These are phyloP conservation scores for Venturia nashicola DNA, from an alignment of 2,329 filamentous ascomycete genomes.

Conservation along the genomic window DNA sequence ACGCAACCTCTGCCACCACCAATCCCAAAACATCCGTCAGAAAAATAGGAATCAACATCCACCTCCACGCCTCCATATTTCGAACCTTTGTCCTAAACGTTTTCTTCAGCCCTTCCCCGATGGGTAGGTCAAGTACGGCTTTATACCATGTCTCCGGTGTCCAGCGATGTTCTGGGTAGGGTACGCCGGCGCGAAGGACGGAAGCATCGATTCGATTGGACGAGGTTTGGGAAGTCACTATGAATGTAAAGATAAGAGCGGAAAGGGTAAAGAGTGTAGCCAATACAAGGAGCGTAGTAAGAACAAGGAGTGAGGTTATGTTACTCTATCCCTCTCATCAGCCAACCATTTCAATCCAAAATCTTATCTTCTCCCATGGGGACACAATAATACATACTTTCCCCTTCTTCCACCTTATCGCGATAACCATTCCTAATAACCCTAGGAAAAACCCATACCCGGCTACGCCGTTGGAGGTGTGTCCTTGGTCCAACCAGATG, in stretches of 20 bases:
- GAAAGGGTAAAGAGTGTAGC: constrained; percentile 20
- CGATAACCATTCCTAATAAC: constrained; percentile 19
- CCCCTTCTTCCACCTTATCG: constrained; percentile 16
- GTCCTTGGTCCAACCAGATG: constrained; percentile 20
- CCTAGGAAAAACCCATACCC: constrained; percentile 22
- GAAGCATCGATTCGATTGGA: constrained; percentile 14
- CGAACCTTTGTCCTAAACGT: constrained; percentile 16
- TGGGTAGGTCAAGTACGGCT: constrained; percentile 19
- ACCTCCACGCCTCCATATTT: constrained; percentile 22
- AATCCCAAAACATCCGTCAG: constrained; percentile 16
- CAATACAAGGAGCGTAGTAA: constrained; percentile 21
- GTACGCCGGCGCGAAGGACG: constrained; percentile 15
- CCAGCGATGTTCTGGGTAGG: constrained; percentile 19
- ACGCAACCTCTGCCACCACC: constrained; percentile 13
- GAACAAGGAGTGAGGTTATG: constrained; percentile 18
- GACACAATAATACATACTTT: neutral
- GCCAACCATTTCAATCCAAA: no score
- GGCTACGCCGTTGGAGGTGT: constrained; percentile 19
- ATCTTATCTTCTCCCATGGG: no score
- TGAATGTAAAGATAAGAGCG: constrained; percentile 19
- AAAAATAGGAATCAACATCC: constrained; percentile 21
- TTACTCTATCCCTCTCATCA: neutral
- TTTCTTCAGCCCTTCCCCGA: constrained; percentile 12
- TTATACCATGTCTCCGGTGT: constrained; percentile 23
- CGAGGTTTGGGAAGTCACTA: constrained; percentile 16